These are phyloP conservation scores for Globisporangium parvum DNA, from an alignment of 352 stramenopile species.

Conservation along the genomic window DNA sequence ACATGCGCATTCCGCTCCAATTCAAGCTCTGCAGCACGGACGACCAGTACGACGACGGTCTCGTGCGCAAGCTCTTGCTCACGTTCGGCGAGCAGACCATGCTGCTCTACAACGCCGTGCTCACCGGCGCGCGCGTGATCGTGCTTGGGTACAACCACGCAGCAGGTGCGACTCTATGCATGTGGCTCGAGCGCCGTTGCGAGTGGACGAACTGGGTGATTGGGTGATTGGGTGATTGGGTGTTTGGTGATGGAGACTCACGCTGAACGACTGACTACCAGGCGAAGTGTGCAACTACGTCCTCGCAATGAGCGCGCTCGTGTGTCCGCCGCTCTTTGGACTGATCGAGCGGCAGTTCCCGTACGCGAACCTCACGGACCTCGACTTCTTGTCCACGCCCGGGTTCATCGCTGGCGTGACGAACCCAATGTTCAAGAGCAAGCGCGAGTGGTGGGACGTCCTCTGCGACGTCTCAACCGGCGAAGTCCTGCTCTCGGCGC, in stretches of 20 bases:
- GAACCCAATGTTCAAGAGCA: conserved; percentile 91
- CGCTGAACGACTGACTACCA: conserved; percentile 1
- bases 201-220: neutral
- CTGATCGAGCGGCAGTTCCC: conserved; percentile 78
- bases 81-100: conserved; percentile 85
- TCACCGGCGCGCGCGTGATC: conserved; percentile 70
- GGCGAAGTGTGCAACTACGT: conserved; percentile 85
- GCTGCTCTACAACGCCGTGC: conserved; percentile 82
- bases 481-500: conserved; percentile 56
- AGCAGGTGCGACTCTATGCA: conserved; percentile 26
- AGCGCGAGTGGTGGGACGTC: conserved; percentile 89
- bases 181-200: too few species aligned
- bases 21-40: conserved; percentile 81
- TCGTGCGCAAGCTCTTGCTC: conserved; percentile 56
- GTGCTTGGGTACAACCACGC: conserved; percentile 82
- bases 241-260: neutral
- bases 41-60: conserved; percentile 79
- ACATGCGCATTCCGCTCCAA: conserved; percentile 57
- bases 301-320: conserved; percentile 73
- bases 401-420: conserved; percentile 89
- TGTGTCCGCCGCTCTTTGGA: conserved; percentile 75
- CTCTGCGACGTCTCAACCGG: conserved; percentile 84
- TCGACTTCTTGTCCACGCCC: conserved; percentile 77
- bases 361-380: conserved; percentile 87
- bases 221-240: neutral